phyloP scores from a whole-genome alignment of 2,329 filamentous ascomycete species.

The Fusarium tuaranense region DNA sequence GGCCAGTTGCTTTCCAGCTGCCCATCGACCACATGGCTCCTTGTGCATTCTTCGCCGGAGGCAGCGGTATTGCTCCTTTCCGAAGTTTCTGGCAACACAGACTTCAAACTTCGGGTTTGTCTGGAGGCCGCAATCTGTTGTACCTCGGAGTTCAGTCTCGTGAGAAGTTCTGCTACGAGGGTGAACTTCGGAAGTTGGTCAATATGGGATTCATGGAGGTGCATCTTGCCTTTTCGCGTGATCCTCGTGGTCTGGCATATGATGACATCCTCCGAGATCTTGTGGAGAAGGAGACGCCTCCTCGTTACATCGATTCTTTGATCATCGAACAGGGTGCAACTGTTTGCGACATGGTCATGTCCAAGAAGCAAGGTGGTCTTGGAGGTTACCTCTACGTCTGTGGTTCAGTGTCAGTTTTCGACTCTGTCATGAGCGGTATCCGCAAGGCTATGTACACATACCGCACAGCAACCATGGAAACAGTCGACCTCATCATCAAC shows the following conservation, averaged over 20 bases:
- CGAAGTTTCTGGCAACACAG: constrained; percentile 66
- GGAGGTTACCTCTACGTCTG: constrained; percentile 49
- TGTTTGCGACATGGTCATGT: constrained; percentile 67
- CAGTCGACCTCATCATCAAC: constrained; percentile 62
- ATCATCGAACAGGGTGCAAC: constrained; percentile 63
- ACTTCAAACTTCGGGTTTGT: constrained; percentile 44
- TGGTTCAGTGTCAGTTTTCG: constrained; percentile 48
- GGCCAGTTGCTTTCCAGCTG: constrained; percentile 63
- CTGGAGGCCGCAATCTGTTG: constrained; percentile 59
- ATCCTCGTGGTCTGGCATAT: constrained; percentile 59
- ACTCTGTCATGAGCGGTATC: constrained; percentile 67
- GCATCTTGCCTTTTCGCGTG: constrained; percentile 64
- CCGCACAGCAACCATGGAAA: constrained; percentile 63
- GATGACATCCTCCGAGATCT: constrained; percentile 56
- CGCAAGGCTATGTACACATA: constrained; percentile 67
- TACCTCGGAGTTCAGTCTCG: constrained; percentile 65
- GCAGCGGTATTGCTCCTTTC: constrained; percentile 66
- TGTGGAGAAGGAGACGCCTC: constrained; percentile 60
- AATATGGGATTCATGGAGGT: constrained; percentile 63
- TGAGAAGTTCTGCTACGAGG: constrained; percentile 53
- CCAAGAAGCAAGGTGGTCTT: constrained; percentile 66
- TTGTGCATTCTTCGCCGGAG: constrained; percentile 65
- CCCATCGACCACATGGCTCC: constrained; percentile 62
- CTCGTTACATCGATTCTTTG: constrained; percentile 64
- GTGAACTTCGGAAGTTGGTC: constrained; percentile 44